phyloP scores from a whole-genome alignment of 306 rosid species.

The Albizia julibrissin region DNA sequence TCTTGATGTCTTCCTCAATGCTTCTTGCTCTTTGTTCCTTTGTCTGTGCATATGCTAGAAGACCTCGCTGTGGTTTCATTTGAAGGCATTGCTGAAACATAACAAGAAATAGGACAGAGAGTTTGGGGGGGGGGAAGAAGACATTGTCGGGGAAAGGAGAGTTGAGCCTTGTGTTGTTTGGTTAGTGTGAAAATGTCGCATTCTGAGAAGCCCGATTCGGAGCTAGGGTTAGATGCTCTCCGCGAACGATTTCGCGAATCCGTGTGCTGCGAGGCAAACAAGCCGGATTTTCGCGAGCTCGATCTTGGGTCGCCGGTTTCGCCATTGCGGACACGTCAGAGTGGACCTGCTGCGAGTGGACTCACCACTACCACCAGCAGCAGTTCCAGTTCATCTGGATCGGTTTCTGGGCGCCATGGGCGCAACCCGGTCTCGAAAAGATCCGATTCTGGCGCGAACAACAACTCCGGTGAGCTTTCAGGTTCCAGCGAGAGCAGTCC shows the following conservation, averaged over 20 bases:
- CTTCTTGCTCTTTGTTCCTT: constrained; percentile 24
- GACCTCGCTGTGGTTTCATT: constrained; percentile 17
- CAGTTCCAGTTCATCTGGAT: constrained; percentile 94
- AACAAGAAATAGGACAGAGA: neutral
- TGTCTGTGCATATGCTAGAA: neutral
- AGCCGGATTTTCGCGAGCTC: constrained; percentile 86
- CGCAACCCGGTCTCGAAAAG: constrained; percentile 42
- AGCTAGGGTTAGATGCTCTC: constrained; percentile 43
- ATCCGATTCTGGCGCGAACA: constrained; percentile 60
- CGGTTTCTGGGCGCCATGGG: constrained; percentile 70
- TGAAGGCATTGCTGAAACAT: constrained; percentile 47
- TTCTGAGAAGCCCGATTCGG: constrained; percentile 63
- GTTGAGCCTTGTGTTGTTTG: neutral
- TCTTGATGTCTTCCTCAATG: constrained; percentile 43
- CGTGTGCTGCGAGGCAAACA: constrained; percentile 63
- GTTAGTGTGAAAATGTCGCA: constrained; percentile 63
- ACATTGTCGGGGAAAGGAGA: neutral
- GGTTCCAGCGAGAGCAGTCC: constrained; percentile 88
- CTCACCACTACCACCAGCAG: constrained; percentile 59
- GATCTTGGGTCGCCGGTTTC: constrained; percentile 97
- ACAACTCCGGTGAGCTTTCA: constrained; percentile 88
- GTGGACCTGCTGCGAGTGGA: constrained; percentile 34
- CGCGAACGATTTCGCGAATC: constrained; percentile 66
- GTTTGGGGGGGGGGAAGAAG: neutral
- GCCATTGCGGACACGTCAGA: constrained; percentile 65